Conservation (phyloP, 2,329 filamentous ascomycete genomes). For the Botrytis porri region DNA sequence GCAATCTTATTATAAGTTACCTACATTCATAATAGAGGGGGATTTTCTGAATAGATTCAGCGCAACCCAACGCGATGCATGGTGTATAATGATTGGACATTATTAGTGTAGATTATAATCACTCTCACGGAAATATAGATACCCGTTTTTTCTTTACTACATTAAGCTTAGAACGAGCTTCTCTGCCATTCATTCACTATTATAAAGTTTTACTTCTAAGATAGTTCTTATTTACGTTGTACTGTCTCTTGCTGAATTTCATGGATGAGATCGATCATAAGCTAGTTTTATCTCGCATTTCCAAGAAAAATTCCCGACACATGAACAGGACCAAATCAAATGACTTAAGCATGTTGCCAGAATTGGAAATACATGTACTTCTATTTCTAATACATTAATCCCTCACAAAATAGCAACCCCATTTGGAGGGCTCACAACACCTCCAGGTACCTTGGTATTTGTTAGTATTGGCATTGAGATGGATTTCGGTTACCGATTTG, state of each 20-base stretch:
- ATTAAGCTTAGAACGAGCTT: background rate
- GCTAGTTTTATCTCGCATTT: background rate
- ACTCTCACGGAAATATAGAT: background rate
- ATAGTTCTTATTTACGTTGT: background rate
- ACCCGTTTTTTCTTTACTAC: background rate
- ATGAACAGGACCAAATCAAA: background rate
- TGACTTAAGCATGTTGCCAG: background rate
- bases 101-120: background rate
- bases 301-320: too few relatives aligned
- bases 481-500: background rate
- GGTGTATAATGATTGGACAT: background rate
- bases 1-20: background rate
- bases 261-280: background rate
- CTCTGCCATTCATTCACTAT: background rate
- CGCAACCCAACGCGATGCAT: background rate
- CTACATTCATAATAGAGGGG: too few relatives aligned
- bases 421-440: conserved; percentile 35
- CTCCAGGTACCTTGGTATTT: conserved; percentile 29
- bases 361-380: background rate
- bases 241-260: too few relatives aligned
- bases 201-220: background rate
- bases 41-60: background rate
- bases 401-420: conserved; percentile 35
- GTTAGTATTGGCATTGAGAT: background rate
- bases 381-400: too few relatives aligned